Evolutionary conservation across 2,329 filamentous ascomycete species (phyloP).

Genomic region (Phyllosticta capitalensis): DNA sequence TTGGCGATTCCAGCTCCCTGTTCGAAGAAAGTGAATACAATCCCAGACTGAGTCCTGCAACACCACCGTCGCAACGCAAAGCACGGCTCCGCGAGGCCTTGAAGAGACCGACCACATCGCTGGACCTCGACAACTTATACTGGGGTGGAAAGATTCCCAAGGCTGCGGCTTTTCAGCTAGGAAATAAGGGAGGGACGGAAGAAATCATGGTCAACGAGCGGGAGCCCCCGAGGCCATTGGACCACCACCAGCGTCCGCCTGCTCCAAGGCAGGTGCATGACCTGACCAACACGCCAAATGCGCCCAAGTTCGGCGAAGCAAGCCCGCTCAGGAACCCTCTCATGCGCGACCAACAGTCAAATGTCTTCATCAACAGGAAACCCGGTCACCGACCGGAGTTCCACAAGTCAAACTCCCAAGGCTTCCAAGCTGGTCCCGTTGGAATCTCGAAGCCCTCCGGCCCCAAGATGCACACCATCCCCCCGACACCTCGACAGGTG

Average conservation of each 20-base stretch:
- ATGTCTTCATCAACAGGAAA: constrained; percentile 42
- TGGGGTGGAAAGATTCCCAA: background rate
- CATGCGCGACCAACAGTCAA: constrained; percentile 24
- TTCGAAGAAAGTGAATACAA: constrained; percentile 20
- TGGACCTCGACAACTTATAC: constrained; percentile 9
- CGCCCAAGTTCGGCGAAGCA: constrained; percentile 45
- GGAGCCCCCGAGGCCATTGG: constrained; percentile 31
- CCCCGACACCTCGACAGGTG: constrained; percentile 41
- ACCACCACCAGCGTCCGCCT: background rate
- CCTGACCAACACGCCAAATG: background rate
- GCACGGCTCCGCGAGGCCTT: background rate
- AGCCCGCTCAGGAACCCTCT: constrained; percentile 45
- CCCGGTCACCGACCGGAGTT: constrained; percentile 42
- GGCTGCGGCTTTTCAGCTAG: background rate
- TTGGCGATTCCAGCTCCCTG: constrained; percentile 20
- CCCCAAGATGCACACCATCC: constrained; percentile 29
- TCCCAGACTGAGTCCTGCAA: background rate
- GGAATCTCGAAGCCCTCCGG: constrained; percentile 42
- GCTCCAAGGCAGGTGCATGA: background rate
- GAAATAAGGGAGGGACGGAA: background rate
- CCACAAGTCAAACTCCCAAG: constrained; percentile 21
- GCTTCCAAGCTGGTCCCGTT: constrained; percentile 18
- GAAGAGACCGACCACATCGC: constrained; percentile 2
- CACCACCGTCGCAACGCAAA: background rate
- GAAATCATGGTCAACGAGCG: constrained; percentile 44